phyloP scores from a whole-genome alignment of 2,329 filamentous ascomycete genomes.

The Atkinsonella texensis region DNA sequence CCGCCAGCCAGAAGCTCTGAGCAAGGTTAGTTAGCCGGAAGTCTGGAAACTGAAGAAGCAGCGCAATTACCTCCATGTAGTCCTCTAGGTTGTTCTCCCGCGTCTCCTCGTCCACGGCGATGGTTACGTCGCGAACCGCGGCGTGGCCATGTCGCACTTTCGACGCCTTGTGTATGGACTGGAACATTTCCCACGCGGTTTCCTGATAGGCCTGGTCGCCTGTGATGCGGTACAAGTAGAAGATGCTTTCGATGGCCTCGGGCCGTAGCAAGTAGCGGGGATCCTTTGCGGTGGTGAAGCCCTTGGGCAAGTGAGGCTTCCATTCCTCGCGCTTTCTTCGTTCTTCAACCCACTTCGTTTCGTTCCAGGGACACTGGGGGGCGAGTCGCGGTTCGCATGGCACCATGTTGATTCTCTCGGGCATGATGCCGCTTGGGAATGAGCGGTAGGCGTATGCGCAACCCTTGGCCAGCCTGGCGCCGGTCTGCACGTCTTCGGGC shows the following conservation, averaged over 20 bases:
- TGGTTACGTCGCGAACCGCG: constrained; percentile 48
- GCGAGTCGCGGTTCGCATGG: constrained; percentile 21
- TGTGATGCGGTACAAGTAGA: constrained; percentile 62
- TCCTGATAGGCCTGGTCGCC: constrained; percentile 52
- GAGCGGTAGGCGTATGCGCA: constrained; percentile 39
- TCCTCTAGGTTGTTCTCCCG: constrained; percentile 37
- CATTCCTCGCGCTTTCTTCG: constrained; percentile 7
- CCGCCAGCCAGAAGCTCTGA: constrained; percentile 32
- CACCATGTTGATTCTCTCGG: constrained; percentile 33
- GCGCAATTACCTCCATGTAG: constrained; percentile 48
- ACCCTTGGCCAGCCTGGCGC: constrained; percentile 33
- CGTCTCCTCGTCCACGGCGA: constrained; percentile 11
- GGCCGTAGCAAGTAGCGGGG: constrained; percentile 53
- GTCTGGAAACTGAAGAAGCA: constrained; percentile 19
- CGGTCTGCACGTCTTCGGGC: constrained; percentile 30
- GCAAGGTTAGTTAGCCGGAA: background rate
- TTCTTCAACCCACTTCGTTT: constrained; percentile 43
- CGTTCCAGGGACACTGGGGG: constrained; percentile 23
- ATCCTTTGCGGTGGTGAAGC: constrained; percentile 43
- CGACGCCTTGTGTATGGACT: constrained; percentile 45
- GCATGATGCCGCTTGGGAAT: constrained; percentile 39
- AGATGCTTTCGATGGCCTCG: constrained; percentile 75
- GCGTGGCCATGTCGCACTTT: constrained; percentile 48
- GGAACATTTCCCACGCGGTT: constrained; percentile 63
- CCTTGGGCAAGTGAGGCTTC: constrained; percentile 30